Evolutionary conservation across 1,139 yeast species (phyloP).

Genomic region (Arxiozyma bovina): DNA sequence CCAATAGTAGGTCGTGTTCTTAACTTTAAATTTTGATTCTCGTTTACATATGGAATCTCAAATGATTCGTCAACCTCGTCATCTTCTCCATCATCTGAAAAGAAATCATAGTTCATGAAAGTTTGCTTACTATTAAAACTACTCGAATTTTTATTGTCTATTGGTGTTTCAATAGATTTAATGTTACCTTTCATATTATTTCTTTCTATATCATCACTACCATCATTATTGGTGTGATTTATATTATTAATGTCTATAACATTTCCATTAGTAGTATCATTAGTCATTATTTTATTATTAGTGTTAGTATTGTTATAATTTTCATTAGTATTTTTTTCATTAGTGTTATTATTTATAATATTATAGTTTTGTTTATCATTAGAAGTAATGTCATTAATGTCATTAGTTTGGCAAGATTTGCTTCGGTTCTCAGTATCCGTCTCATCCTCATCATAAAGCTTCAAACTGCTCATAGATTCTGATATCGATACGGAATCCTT

Average conservation of each 20-base stretch:
- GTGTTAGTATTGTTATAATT: slow-evolving; percentile 1
- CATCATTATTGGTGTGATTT: slow-evolving; percentile 15
- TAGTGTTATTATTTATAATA: slow-evolving; percentile 1
- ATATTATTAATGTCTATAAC: slow-evolving; percentile 5
- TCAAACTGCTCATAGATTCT: slow-evolving; percentile 1
- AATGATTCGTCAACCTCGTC: slow-evolving; percentile 36
- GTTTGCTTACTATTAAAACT: slow-evolving; percentile 2
- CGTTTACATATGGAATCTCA: slow-evolving; percentile 42
- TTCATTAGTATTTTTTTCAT: slow-evolving; percentile 4
- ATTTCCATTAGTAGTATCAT: neutral
- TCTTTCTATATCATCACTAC: slow-evolving; percentile 10
- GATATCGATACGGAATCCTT: slow-evolving; percentile 1
- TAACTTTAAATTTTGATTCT: slow-evolving; percentile 50
- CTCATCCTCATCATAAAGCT: slow-evolving; percentile 16
- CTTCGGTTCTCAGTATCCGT: slow-evolving; percentile 2
- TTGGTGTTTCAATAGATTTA: neutral
- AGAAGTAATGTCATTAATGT: slow-evolving; percentile 4
- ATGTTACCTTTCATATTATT: slow-evolving; percentile 1
- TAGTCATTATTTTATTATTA: slow-evolving; percentile 4
- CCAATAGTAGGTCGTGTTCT: slow-evolving; percentile 78
- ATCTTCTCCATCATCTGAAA: slow-evolving; percentile 11
- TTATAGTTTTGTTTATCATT: slow-evolving; percentile 6
- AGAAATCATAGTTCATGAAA: slow-evolving; percentile 7
- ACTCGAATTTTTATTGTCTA: neutral
- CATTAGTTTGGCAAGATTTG: neutral